A percentile compares a stretch with the other conserved stretches of the same genome.
Conservation (phyloP, 768 basidiomycete species). For the Paxillus ammoniavirescens region DNA sequence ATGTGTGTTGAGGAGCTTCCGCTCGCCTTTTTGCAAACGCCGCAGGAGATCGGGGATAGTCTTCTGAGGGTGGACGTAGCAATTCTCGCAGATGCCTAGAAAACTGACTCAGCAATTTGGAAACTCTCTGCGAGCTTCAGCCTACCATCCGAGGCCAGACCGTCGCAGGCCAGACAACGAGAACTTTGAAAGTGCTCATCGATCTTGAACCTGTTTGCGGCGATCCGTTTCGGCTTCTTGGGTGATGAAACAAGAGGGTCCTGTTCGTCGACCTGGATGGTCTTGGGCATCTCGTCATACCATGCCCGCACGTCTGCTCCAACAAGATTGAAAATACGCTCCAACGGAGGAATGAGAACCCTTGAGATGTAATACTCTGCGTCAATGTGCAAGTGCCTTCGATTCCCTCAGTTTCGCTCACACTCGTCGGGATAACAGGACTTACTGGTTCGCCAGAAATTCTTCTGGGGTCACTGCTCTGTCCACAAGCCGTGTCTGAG, state of each 20-base stretch:
- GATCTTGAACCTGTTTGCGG: constrained; percentile 49
- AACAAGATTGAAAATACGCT: constrained; percentile 86
- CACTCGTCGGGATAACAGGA: background rate
- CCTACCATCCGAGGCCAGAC: constrained; percentile 51
- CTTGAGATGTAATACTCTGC: constrained; percentile 84
- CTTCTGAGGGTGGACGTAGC: constrained; percentile 47
- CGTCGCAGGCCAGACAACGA: constrained; percentile 70
- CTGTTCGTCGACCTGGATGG: constrained; percentile 36
- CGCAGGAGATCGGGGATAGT: constrained; percentile 57
- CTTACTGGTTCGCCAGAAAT: constrained; percentile 61
- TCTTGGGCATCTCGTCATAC: constrained; percentile 86
- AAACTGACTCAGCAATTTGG: background rate
- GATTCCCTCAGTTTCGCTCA: background rate
- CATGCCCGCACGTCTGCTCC: constrained; percentile 85
- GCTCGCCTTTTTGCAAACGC: constrained; percentile 55
- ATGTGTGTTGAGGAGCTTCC: constrained; percentile 56
- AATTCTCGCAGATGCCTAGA: constrained; percentile 65
- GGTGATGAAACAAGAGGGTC: constrained; percentile 37
- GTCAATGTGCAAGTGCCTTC: constrained; percentile 74
- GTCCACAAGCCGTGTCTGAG: constrained; percentile 66
- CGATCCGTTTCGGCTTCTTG: constrained; percentile 29
- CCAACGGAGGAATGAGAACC: constrained; percentile 86
- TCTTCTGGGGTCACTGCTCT: constrained; percentile 73
- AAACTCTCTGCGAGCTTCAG: background rate
- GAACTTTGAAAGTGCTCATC: constrained; percentile 72